phyloP scores from a whole-genome alignment of 331 rosid genomes.

The Acacia concinna region DNA sequence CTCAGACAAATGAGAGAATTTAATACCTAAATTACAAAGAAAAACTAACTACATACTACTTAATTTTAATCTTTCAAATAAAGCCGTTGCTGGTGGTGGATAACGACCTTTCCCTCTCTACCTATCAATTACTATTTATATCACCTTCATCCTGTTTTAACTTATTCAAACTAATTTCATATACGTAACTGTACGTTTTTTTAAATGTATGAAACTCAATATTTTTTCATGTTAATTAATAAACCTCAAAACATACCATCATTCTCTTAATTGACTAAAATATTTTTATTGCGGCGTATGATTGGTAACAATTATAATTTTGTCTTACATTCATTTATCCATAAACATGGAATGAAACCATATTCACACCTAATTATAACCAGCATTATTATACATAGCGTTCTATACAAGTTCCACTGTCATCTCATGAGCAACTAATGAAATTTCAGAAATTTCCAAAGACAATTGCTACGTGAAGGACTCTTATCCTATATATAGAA shows the following conservation, averaged over 20 bases:
- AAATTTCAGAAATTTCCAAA: conserved; percentile 33
- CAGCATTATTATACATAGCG: not conserved
- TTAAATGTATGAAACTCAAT: not conserved
- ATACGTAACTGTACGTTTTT: too few species aligned
- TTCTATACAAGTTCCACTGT: not conserved
- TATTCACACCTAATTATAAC: conserved; percentile 28
- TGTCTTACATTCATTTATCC: not conserved
- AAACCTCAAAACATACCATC: not conserved
- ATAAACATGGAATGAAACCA: not conserved
- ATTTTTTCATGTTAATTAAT: not conserved
- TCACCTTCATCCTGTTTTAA: not conserved
- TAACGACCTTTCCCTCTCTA: conserved; percentile 27
- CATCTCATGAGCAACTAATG: not conserved
- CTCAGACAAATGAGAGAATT: not conserved
- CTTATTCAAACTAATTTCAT: not conserved
- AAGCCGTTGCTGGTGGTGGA: conserved; percentile 44
- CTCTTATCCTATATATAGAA: conserved; percentile 12
- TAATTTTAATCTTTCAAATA: too few species aligned
- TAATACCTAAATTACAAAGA: too few species aligned
- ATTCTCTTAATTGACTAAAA: not conserved
- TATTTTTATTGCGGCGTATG: not conserved
- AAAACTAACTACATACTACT: too few species aligned
- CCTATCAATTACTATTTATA: not conserved
- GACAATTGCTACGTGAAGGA: conserved; percentile 20
- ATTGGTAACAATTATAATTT: not conserved